Evolutionary conservation across 306 rosid genomes (phyloP).

Genomic region (Cucurbita maxima): DNA sequence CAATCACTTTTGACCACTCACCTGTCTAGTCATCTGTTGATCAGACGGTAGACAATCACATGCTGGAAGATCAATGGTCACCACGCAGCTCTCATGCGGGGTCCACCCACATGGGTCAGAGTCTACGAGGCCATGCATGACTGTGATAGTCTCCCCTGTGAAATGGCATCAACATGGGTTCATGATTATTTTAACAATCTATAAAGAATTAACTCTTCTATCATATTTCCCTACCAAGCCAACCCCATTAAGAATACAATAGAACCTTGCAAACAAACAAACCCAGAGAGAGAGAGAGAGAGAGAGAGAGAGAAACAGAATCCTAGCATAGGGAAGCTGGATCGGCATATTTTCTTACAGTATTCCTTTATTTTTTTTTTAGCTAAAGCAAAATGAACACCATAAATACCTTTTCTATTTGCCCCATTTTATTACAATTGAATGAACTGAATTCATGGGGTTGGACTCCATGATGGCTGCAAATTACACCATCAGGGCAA

Average conservation of each 20-base stretch:
- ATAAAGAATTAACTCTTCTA: neutral
- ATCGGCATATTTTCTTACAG: neutral
- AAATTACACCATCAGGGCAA: neutral
- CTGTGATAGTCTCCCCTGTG: neutral
- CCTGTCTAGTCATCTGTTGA: neutral
- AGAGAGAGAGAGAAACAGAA: neutral
- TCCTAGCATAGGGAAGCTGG: neutral
- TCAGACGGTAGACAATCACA: neutral
- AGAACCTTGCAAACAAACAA: neutral
- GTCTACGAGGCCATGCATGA: neutral
- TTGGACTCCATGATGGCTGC: neutral
- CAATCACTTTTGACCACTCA: constrained; percentile 5
- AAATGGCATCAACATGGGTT: constrained; percentile 2
- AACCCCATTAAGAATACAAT: neutral
- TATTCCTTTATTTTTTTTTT: neutral
- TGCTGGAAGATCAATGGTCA: neutral
- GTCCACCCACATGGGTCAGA: neutral
- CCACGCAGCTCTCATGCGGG: neutral
- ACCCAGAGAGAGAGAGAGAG: neutral
- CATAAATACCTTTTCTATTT: neutral
- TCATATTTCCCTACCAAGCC: neutral
- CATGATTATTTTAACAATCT: neutral
- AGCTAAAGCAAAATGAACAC: neutral
- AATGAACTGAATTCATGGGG: neutral
- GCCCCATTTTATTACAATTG: neutral